phyloP scores from a whole-genome alignment of 2,329 filamentous ascomycete species.

The Didymella exigua region DNA sequence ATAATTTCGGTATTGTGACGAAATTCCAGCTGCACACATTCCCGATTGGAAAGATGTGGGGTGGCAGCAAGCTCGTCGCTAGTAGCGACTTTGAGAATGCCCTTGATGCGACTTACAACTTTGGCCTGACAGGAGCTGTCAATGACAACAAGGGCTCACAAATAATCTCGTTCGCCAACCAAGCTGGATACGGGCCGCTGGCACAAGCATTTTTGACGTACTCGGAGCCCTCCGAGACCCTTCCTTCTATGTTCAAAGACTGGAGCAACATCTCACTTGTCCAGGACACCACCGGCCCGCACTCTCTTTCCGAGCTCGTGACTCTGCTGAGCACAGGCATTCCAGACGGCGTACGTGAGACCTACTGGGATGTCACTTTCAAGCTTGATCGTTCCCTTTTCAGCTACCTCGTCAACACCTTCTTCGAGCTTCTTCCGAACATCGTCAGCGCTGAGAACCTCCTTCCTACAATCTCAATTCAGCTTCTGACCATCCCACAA shows the following conservation, averaged over 20 bases:
- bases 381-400: constrained; percentile 29
- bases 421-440: constrained; percentile 30
- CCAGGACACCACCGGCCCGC: neutral
- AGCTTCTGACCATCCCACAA: constrained; percentile 33
- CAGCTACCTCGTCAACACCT: constrained; percentile 25
- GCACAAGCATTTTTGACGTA: neutral
- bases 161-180: neutral
- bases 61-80: constrained; percentile 9
- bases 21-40: constrained; percentile 24
- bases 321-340: neutral
- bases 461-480: constrained; percentile 31
- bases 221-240: neutral
- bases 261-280: neutral
- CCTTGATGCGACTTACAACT: neutral
- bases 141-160: neutral
- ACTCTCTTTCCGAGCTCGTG: neutral
- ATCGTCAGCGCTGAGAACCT: constrained; percentile 24
- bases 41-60: constrained; percentile 28
- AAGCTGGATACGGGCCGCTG: neutral
- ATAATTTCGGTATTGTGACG: constrained; percentile 43
- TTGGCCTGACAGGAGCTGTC: neutral
- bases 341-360: constrained; percentile 27
- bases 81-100: neutral
- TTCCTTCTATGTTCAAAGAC: neutral
- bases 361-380: constrained; percentile 37